Evolutionary conservation across 257 asterid species (phyloP).

Genomic region (Rehmannia glutinosa): DNA sequence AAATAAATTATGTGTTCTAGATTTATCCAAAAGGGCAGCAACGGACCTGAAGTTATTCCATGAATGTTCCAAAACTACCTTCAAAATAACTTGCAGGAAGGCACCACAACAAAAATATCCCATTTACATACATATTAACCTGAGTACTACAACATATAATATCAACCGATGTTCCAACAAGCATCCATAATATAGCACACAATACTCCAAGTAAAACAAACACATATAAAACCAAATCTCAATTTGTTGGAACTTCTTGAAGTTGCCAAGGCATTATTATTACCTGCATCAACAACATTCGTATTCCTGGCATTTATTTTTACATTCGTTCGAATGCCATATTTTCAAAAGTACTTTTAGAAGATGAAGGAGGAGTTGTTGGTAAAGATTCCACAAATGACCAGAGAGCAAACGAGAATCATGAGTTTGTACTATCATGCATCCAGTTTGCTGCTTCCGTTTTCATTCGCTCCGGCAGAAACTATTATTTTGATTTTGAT

Average conservation of each 20-base stretch:
- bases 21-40: too few relatives aligned
- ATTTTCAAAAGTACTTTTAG: slow-evolving; percentile 76
- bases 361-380: slow-evolving; percentile 91
- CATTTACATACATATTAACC: slow-evolving; percentile 23
- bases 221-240: slow-evolving; percentile 42
- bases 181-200: slow-evolving; percentile 78
- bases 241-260: slow-evolving; percentile 46
- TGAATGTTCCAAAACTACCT: slow-evolving; percentile 17
- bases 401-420: slow-evolving; percentile 81
- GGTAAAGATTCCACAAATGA: slow-evolving; percentile 97
- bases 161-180: slow-evolving; percentile 37
- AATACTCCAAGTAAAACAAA: slow-evolving; percentile 59
- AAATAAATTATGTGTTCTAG: too few relatives aligned
- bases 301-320: slow-evolving; percentile 42
- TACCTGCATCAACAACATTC: slow-evolving; percentile 50
- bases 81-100: slow-evolving; percentile 19
- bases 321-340: slow-evolving; percentile 77
- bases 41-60: too few relatives aligned
- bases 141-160: slow-evolving; percentile 7
- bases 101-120: slow-evolving; percentile 19
- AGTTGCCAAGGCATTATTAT: too few relatives aligned
- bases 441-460: slow-evolving; percentile 37
- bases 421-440: slow-evolving; percentile 65
- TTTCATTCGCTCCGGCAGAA: slow-evolving; percentile 46
- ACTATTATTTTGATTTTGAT: slow-evolving; percentile 36